These are phyloP conservation scores for Rasamsonia emersonii DNA, from an alignment of 2,329 filamentous ascomycete genomes.

Conservation along the genomic window DNA sequence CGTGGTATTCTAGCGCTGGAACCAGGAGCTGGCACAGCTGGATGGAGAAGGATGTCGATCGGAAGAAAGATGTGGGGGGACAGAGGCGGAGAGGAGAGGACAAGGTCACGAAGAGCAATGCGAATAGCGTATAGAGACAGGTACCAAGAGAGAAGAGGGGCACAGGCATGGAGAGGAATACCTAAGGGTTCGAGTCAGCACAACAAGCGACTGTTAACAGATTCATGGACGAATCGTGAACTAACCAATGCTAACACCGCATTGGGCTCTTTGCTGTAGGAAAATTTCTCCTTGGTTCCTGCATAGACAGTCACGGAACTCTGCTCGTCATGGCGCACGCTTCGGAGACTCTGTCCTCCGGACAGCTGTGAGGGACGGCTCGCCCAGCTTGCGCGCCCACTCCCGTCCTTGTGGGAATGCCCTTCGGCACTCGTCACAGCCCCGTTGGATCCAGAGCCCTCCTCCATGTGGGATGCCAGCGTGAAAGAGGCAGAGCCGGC, in stretches of 20 bases:
- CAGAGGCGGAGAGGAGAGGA: slow-evolving; percentile 48
- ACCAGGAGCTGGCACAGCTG: slow-evolving; percentile 46
- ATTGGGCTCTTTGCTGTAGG: slow-evolving; percentile 4
- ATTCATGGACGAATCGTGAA: slow-evolving; percentile 1
- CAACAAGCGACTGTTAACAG: background rate
- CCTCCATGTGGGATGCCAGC: slow-evolving; percentile 14
- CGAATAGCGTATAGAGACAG: slow-evolving; percentile 46
- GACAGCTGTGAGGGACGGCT: too few species aligned
- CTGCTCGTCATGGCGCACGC: slow-evolving; percentile 4
- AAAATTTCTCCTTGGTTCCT: slow-evolving; percentile 4
- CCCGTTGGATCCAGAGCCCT: too few species aligned
- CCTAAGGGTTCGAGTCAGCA: too few species aligned
- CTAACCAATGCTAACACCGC: slow-evolving; percentile 12
- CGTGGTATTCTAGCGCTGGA: slow-evolving; percentile 44
- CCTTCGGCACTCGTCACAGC: too few species aligned
- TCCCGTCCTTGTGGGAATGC: too few species aligned
- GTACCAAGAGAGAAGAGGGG: slow-evolving; percentile 47
- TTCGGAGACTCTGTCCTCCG: slow-evolving; percentile 15
- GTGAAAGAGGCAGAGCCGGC: slow-evolving; percentile 13
- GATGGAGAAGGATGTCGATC: slow-evolving; percentile 37
- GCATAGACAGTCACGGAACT: slow-evolving; percentile 8
- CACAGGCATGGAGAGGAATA: slow-evolving; percentile 47
- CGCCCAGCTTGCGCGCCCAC: too few species aligned
- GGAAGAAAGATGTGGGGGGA: slow-evolving; percentile 33
- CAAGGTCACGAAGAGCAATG: slow-evolving; percentile 42